A percentile compares a stretch with the other conserved stretches of the same genome.
These are phyloP conservation scores for Cercospora sojina DNA, from an alignment of 2,329 filamentous ascomycete species.

Conservation along the genomic window DNA sequence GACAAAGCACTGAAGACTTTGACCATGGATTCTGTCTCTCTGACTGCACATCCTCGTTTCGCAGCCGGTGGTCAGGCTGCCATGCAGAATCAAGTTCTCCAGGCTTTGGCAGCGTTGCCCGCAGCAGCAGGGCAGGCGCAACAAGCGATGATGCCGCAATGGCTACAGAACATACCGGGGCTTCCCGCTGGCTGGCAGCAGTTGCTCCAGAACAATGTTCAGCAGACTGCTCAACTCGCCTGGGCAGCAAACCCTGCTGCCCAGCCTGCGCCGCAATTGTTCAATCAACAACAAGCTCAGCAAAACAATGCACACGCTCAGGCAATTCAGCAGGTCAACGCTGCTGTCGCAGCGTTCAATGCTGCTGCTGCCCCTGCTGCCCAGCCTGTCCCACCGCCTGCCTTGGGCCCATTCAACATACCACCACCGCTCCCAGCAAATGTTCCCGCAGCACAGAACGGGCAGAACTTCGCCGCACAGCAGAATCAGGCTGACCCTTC, in stretches of 20 bases:
- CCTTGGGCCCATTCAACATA: neutral
- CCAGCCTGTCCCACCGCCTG: neutral
- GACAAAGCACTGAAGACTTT: conserved; percentile 53
- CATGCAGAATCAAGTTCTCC: conserved; percentile 21
- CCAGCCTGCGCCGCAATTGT: neutral
- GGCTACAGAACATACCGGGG: conserved; percentile 7
- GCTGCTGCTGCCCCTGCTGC: neutral
- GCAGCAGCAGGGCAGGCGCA: conserved; percentile 7
- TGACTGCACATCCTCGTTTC: conserved; percentile 50
- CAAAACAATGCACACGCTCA: neutral
- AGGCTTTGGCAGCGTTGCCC: conserved; percentile 13
- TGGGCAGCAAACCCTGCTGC: neutral
- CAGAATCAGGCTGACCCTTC: conserved; percentile 21
- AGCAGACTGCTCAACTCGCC: conserved; percentile 1
- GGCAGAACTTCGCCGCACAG: neutral
- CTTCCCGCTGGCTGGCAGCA: conserved; percentile 8
- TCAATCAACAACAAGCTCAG: neutral
- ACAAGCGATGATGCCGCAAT: conserved; percentile 10
- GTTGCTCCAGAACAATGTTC: conserved; percentile 16
- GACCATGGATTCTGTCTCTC: conserved; percentile 63
- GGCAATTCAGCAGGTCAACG: neutral
- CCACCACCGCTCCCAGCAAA: neutral
- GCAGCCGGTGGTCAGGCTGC: conserved; percentile 16
- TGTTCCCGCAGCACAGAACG: neutral
- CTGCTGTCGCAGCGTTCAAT: neutral